These are phyloP conservation scores for Pharus latifolius DNA, from an alignment of 176 grass and related monocot genomes.

Conservation along the genomic window DNA sequence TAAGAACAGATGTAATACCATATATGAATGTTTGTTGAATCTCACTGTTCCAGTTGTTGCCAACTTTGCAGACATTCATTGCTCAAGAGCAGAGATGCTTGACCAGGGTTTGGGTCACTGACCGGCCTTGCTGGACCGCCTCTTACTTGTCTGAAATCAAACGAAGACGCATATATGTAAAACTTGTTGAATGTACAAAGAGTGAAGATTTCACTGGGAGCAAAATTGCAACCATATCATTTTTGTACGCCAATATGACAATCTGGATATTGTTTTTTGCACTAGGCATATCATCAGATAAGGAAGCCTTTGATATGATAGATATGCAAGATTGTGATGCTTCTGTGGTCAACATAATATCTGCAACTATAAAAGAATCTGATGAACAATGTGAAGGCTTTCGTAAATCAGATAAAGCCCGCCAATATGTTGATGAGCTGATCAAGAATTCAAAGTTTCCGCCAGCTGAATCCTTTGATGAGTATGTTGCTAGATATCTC, in stretches of 20 bases:
- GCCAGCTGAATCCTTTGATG: conserved; percentile 59
- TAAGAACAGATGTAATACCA: no score
- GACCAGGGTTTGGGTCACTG: conserved; percentile 54
- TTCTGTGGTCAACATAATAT: conserved; percentile 55
- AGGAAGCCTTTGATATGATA: conserved; percentile 71
- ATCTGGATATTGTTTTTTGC: conserved; percentile 80
- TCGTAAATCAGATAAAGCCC: conserved; percentile 28
- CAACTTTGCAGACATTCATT: conserved; percentile 53
- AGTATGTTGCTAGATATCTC: conserved; percentile 47
- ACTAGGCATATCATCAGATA: conserved; percentile 67
- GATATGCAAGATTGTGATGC: conserved; percentile 57
- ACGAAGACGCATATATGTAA: conserved; percentile 31
- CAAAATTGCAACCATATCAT: conserved; percentile 45
- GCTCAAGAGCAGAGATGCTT: conserved; percentile 73
- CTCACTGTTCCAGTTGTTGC: background rate
- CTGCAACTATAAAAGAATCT: conserved; percentile 50
- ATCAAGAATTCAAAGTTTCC: conserved; percentile 65
- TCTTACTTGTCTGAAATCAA: conserved; percentile 40
- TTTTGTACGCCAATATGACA: conserved; percentile 50
- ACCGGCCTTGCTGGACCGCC: conserved; percentile 16
- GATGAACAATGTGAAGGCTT: conserved; percentile 56
- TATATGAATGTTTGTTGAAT: background rate
- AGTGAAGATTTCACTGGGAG: conserved; percentile 32
- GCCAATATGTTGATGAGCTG: conserved; percentile 37
- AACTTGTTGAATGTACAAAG: conserved; percentile 41